Conservation (phyloP, 2,329 filamentous ascomycete species). For the Amylocarpus encephaloides region DNA sequence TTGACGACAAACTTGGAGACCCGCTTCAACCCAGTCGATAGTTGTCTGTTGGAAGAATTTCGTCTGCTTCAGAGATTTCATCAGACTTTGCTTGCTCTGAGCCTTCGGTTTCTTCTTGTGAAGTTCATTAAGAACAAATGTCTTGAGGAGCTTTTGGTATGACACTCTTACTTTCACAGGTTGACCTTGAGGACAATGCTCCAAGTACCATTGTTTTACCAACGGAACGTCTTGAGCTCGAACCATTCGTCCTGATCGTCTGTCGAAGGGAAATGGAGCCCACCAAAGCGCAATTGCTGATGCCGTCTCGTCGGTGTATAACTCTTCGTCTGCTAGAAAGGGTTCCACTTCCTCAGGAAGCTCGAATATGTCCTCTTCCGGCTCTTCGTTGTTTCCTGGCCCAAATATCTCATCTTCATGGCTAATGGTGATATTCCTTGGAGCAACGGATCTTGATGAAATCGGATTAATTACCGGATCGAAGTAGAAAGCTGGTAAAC, state of each 20-base stretch:
- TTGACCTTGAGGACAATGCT: constrained; percentile 85
- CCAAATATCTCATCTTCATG: constrained; percentile 96
- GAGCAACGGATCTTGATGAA: constrained; percentile 85
- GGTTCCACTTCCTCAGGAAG: constrained; percentile 75
- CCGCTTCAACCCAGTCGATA: constrained; percentile 98
- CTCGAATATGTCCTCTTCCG: constrained; percentile 73
- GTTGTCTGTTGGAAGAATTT: constrained; percentile 99
- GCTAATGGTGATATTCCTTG: constrained; percentile 86
- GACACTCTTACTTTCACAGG: constrained; percentile 97
- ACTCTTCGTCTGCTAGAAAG: constrained; percentile 81
- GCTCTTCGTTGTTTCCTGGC: constrained; percentile 62
- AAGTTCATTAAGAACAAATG: constrained; percentile 90
- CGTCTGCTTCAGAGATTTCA: constrained; percentile 85
- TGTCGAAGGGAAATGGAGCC: constrained; percentile 94
- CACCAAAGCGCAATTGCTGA: constrained; percentile 94
- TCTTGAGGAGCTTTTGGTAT: constrained; percentile 96
- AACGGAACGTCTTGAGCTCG: constrained; percentile 93
- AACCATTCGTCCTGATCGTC: constrained; percentile 91
- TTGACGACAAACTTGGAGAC: constrained; percentile 94
- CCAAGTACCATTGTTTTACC: constrained; percentile 97
- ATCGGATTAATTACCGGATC: constrained; percentile 98
- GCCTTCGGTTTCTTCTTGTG: constrained; percentile 96
- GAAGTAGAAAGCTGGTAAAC: constrained; percentile 93
- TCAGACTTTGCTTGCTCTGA: constrained; percentile 86
- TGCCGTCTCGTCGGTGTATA: constrained; percentile 84